phyloP scores from a whole-genome alignment of 805 yeast species.

The Candida koratica region DNA sequence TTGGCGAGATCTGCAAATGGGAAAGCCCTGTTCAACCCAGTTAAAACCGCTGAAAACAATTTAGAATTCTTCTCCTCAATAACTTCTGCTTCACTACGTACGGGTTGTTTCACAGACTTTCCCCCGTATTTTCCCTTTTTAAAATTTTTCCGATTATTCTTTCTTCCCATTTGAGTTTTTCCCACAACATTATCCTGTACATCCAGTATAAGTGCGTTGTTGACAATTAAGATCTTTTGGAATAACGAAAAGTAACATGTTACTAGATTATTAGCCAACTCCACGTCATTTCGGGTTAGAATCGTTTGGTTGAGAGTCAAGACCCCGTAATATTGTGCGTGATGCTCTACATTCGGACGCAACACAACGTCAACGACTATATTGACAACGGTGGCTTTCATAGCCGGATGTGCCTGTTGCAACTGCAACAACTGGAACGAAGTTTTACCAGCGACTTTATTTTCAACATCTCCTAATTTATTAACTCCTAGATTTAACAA shows the following conservation, averaged over 20 bases:
- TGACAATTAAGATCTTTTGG: conserved; percentile 73
- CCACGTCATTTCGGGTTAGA: conserved; percentile 69
- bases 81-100: conserved; percentile 60
- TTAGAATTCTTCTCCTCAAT: conserved; percentile 78
- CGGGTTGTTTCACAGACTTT: conserved; percentile 59
- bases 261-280: conserved; percentile 77
- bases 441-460: conserved; percentile 84
- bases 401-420: conserved; percentile 91
- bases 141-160: conserved; percentile 58
- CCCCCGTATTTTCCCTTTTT: conserved; percentile 89
- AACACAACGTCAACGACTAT: conserved; percentile 77
- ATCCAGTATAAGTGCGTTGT: conserved; percentile 45
- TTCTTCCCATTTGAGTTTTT: conserved; percentile 56
- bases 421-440: conserved; percentile 75
- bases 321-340: conserved; percentile 82
- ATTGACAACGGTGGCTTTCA: conserved; percentile 79
- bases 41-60: conserved; percentile 81
- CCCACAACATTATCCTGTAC: conserved; percentile 42
- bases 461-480: conserved; percentile 89
- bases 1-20: conserved; percentile 80
- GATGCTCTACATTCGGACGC: conserved; percentile 70
- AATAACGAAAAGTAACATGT: conserved; percentile 83
- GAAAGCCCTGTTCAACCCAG: conserved; percentile 94
- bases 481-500: conserved; percentile 84
- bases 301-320: conserved; percentile 92